Conservation (phyloP, 2,329 filamentous ascomycete genomes). For the Fusarium euwallaceae region DNA sequence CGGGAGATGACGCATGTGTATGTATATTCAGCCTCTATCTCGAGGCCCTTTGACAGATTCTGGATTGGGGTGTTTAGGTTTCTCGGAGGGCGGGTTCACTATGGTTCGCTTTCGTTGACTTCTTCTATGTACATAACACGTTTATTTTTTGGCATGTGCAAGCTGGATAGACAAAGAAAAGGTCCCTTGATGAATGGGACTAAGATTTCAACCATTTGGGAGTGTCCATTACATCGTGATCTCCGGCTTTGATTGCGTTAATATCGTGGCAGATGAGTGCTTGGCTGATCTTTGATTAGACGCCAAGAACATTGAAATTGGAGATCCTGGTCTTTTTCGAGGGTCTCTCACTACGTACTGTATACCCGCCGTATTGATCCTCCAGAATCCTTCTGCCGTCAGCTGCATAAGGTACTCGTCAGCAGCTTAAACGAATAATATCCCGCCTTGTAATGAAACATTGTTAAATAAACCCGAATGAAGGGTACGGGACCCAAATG, state of each 20-base stretch:
- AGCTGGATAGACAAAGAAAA: conserved; percentile 35
- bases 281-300: conserved; percentile 21
- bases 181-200: conserved; percentile 12
- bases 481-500: neutral
- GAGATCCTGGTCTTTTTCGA: neutral
- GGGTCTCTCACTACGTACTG: neutral
- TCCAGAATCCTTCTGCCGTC: neutral
- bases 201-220: conserved; percentile 14
- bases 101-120: conserved; percentile 38
- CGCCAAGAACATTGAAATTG: neutral
- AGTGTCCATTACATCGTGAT: conserved; percentile 6
- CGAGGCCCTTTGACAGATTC: conserved; percentile 28
- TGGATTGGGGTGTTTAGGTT: conserved; percentile 46
- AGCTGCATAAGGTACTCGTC: neutral
- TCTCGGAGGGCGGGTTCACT: conserved; percentile 34
- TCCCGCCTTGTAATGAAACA: neutral
- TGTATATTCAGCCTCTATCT: neutral
- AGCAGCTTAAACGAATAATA: neutral
- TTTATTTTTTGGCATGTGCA: conserved; percentile 19
- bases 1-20: neutral
- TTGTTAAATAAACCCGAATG: neutral
- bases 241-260: conserved; percentile 4
- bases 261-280: conserved; percentile 17
- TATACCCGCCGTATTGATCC: neutral
- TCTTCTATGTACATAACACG: conserved; percentile 39